Evolutionary conservation across 208 protist species (phyloP).

Genomic region (Novymonas esmeraldas): DNA sequence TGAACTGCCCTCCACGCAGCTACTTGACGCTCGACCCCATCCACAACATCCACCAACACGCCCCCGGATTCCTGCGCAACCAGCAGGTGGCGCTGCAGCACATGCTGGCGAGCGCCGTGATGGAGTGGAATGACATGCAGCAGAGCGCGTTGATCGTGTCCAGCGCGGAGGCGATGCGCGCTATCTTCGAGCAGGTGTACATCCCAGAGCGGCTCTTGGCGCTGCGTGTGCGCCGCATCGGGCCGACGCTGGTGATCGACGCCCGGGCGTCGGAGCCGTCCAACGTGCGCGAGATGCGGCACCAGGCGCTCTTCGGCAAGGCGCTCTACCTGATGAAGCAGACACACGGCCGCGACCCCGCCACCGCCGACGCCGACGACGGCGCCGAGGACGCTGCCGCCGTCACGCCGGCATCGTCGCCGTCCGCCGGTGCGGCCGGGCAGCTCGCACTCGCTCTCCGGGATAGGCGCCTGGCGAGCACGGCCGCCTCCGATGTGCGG

Average conservation of each 20-base stretch:
- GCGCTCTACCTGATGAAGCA: constrained; percentile 77
- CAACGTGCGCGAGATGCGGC: constrained; percentile 57
- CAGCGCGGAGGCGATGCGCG: constrained; percentile 69
- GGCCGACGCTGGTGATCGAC: constrained; percentile 73
- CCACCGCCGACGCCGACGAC: not conserved
- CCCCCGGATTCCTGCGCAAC: constrained; percentile 78
- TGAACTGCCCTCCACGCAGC: constrained; percentile 71
- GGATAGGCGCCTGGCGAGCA: constrained; percentile 25
- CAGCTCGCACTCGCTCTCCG: constrained; percentile 24
- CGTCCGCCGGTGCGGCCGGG: not conserved
- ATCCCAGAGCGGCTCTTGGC: constrained; percentile 50
- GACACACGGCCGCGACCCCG: constrained; percentile 17
- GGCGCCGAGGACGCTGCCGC: no score
- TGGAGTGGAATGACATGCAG: constrained; percentile 60
- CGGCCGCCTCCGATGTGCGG: constrained; percentile 16
- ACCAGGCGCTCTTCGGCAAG: constrained; percentile 73
- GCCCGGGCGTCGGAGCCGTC: constrained; percentile 39
- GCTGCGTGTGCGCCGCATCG: constrained; percentile 63
- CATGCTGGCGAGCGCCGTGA: constrained; percentile 55
- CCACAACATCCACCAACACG: constrained; percentile 81
- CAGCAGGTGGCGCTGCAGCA: constrained; percentile 56
- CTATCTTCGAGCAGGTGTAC: constrained; percentile 72
- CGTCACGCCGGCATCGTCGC: no score
- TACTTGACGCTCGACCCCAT: constrained; percentile 71
- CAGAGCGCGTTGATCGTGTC: constrained; percentile 65